Percentiles rank a stretch among this genome's conserved stretches.
Evolutionary conservation across 176 grass and related monocot species (phyloP).

Genomic region (Zoysia japonica): DNA sequence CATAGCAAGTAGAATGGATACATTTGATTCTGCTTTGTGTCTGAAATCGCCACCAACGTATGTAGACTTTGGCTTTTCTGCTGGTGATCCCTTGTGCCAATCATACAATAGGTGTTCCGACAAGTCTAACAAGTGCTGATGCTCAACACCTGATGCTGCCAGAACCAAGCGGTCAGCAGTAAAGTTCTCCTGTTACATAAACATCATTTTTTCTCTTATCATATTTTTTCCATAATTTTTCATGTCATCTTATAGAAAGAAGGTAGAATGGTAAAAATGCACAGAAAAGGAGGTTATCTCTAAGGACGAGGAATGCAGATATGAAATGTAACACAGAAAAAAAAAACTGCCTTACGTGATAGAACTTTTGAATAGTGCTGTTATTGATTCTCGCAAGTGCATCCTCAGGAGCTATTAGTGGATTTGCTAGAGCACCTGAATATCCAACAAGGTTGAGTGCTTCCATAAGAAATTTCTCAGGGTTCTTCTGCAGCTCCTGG

Average conservation of each 20-base stretch:
- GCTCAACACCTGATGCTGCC: constrained; percentile 81
- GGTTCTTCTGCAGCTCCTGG: constrained; percentile 49
- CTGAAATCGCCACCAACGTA: constrained; percentile 86
- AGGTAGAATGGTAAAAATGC: background rate
- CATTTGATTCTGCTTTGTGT: constrained; percentile 59
- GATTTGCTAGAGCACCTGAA: constrained; percentile 68
- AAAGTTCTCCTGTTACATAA: constrained; percentile 73
- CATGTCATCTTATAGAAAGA: background rate
- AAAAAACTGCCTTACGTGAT: constrained; percentile 52
- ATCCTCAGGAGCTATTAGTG: constrained; percentile 54
- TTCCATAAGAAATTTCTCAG: constrained; percentile 69
- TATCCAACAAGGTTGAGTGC: constrained; percentile 69
- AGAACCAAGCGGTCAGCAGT: constrained; percentile 83
- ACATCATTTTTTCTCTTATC: background rate
- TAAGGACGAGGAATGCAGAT: constrained; percentile 31
- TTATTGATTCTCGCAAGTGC: constrained; percentile 47
- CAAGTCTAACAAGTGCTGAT: constrained; percentile 69
- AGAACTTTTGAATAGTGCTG: constrained; percentile 63
- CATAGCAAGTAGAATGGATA: constrained; percentile 6
- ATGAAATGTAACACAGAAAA: background rate
- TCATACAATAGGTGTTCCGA: constrained; percentile 71
- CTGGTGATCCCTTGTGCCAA: constrained; percentile 51
- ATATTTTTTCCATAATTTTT: background rate
- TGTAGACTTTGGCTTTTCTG: constrained; percentile 65
- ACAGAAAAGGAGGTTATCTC: background rate